Base-by-base conservation (phyloP, 495 filamentous ascomycete species). In the Penicillium cinerascens region DNA sequence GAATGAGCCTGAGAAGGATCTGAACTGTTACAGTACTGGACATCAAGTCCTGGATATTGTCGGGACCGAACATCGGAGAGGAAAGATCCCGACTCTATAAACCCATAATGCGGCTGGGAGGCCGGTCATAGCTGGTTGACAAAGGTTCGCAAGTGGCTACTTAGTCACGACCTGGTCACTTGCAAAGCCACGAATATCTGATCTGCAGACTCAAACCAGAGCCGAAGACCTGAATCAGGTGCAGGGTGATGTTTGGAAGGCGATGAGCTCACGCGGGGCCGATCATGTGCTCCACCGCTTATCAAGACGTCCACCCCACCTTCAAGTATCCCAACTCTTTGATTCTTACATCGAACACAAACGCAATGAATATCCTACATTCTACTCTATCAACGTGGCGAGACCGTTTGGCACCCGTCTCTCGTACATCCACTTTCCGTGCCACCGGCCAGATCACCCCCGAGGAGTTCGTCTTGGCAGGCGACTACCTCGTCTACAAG, bases 401-500 rank as follows among this genome's bases (percentile, higher is more conserved):
- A 51, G 93, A 98, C 73, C 86, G 85, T 65, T 89, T 91, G 65
- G 89, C 92, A 2, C 91, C 89, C 22, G 83, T 95, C 60, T 86
- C 84, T 11, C 85, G 93, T 68, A 93, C 83, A 43, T 96, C 92
- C 6, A 97, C 89, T 51, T 99, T 99, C 77, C 90, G 91, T 55
- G 77, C 78, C 53, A 95, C 91, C 2, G 93, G 93, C 58, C 87
- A 97, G 71, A 90, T 99, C 72, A 97, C 95, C 0, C 92, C 92
- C 38, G 95, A 97, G 66, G 93, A 99, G 78, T 99, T 99, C 68
- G 78, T 96, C 15, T 85, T 87, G 4, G 95, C 93, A 3, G 93
- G 95, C 58, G 93, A 99, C 74, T 99, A 97, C 71, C 87, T 99
- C 36, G 91, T 96, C 64, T 96, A 92, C 83, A 97, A 96, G 76